A percentile compares a stretch with the other conserved stretches of the same genome.
Evolutionary conservation across 306 rosid species (phyloP).

Genomic region (Dryas drummondii): DNA sequence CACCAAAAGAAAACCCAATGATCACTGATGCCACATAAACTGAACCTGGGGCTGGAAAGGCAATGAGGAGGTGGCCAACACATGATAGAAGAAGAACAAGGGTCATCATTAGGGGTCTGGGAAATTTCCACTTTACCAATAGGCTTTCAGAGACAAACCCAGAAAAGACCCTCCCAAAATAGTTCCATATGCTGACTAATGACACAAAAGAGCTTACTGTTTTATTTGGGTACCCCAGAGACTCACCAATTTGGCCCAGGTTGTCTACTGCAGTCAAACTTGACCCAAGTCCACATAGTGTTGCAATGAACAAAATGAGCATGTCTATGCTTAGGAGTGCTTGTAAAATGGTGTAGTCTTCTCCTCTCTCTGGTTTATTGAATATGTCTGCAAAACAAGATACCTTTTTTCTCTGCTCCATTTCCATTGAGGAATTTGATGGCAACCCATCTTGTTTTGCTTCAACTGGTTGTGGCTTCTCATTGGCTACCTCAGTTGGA

Average conservation of each 20-base stretch:
- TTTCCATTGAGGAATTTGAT: background rate
- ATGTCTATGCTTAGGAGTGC: slow-evolving; percentile 44
- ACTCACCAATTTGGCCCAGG: slow-evolving; percentile 56
- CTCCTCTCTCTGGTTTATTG: slow-evolving; percentile 39
- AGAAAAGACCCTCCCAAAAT: slow-evolving; percentile 49
- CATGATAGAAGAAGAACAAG: slow-evolving; percentile 40
- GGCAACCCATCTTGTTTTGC: background rate
- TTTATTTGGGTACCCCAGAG: slow-evolving; percentile 33
- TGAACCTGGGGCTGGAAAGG: slow-evolving; percentile 40
- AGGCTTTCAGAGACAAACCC: slow-evolving; percentile 48
- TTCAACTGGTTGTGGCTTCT: slow-evolving; percentile 7
- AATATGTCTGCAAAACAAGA: slow-evolving; percentile 22
- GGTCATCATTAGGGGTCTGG: slow-evolving; percentile 39
- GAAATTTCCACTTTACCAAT: slow-evolving; percentile 29
- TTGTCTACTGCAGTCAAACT: slow-evolving; percentile 47
- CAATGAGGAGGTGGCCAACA: slow-evolving; percentile 38
- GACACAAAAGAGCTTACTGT: slow-evolving; percentile 39
- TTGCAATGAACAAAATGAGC: slow-evolving; percentile 35
- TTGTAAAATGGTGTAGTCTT: slow-evolving; percentile 51
- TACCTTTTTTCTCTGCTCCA: background rate
- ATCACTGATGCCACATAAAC: slow-evolving; percentile 43
- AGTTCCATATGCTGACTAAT: slow-evolving; percentile 53
- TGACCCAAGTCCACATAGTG: slow-evolving; percentile 39
- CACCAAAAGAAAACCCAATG: slow-evolving; percentile 49
- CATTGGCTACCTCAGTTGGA: slow-evolving; percentile 5